Evolutionary conservation across 108 stramenopile genomes (phyloP).

Genomic region (Chaetoceros tenuissimus): DNA sequence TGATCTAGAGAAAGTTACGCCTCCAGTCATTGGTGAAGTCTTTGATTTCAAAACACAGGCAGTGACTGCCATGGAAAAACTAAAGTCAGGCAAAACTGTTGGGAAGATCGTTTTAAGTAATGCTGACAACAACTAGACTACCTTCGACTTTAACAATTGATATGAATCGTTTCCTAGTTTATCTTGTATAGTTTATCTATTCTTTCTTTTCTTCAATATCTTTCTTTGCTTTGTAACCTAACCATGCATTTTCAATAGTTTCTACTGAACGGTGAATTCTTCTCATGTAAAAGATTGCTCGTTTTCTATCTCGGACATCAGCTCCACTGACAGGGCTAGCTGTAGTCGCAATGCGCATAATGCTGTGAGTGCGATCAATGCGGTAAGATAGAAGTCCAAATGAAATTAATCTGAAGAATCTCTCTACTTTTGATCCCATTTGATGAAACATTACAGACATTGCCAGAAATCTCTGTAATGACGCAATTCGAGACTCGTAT

Average conservation of each 20-base stretch:
- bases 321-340: conserved; percentile 62
- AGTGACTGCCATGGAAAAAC: conserved; percentile 9
- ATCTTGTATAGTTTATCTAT: no score
- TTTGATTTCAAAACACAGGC: conserved; percentile 20
- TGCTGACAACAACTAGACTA: conserved; percentile 7
- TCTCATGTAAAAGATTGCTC: conserved; percentile 37
- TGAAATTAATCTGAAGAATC: conserved; percentile 44
- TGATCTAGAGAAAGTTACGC: conserved; percentile 6
- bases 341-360: conserved; percentile 58
- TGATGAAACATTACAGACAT: conserved; percentile 83
- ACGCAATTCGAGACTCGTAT: conserved; percentile 69
- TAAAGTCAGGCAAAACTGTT: conserved; percentile 14
- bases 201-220: no score
- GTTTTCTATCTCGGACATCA: conserved; percentile 58
- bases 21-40: conserved; percentile 11
- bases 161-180: no score
- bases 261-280: conserved; percentile 50
- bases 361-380: conserved; percentile 57
- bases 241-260: conserved; percentile 43
- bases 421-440: conserved; percentile 55
- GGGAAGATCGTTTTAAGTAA: conserved; percentile 20
- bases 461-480: conserved; percentile 65
- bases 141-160: no score
- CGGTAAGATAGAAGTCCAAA: conserved; percentile 52
- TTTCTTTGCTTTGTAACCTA: conserved; percentile 15